A percentile compares a stretch with the other conserved stretches of the same genome.
Conservation (phyloP, 352 stramenopile genomes). For the Thalassiosira livingstoniorum region DNA sequence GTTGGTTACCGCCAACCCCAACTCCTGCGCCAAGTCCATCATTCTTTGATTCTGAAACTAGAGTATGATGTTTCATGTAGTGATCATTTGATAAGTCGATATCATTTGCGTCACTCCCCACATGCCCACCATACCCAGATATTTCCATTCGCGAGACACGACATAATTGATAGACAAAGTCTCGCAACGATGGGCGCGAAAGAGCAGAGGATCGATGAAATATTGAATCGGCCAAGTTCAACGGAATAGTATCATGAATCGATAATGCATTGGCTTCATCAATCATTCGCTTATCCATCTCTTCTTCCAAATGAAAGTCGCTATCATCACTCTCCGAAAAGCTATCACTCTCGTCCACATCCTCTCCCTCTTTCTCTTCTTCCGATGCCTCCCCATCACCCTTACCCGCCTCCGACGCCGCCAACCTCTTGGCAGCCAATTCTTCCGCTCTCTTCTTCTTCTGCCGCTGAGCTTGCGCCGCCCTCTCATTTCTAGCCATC, state of each 20-base stretch:
- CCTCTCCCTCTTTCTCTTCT: slow-evolving; percentile 28
- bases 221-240: slow-evolving; percentile 79
- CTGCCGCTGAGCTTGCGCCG: background rate
- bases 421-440: slow-evolving; percentile 32
- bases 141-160: slow-evolving; percentile 86
- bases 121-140: slow-evolving; percentile 75
- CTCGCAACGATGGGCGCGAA: slow-evolving; percentile 71
- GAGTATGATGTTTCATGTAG: slow-evolving; percentile 75
- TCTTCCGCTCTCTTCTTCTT: slow-evolving; percentile 61
- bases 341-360: slow-evolving; percentile 56
- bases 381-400: slow-evolving; percentile 26
- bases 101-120: slow-evolving; percentile 75
- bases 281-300: slow-evolving; percentile 83
- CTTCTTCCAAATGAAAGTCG: slow-evolving; percentile 72
- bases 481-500: slow-evolving; percentile 78
- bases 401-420: background rate
- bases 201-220: slow-evolving; percentile 80
- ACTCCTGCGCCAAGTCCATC: slow-evolving; percentile 7
- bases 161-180: slow-evolving; percentile 85
- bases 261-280: slow-evolving; percentile 82
- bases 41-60: slow-evolving; percentile 57
- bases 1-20: slow-evolving; percentile 78
- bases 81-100: slow-evolving; percentile 79
- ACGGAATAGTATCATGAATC: slow-evolving; percentile 76
- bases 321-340: slow-evolving; percentile 67